Evolutionary conservation across 2,329 filamentous ascomycete genomes (phyloP).

Genomic region (Microthyrium microscopicum): DNA sequence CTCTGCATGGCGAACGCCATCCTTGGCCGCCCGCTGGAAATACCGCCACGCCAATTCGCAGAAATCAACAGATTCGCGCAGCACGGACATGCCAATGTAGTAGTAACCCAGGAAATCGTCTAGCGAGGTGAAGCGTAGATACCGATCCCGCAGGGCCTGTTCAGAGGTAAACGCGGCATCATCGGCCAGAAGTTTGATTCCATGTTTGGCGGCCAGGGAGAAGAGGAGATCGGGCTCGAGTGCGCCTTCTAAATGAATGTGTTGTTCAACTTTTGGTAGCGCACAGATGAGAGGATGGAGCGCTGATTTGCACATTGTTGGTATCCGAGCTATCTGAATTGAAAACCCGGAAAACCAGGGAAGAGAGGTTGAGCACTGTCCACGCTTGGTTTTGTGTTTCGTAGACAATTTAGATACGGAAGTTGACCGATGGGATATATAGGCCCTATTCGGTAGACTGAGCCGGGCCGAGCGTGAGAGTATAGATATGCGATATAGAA

Average conservation of each 20-base stretch:
- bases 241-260: constrained; percentile 65
- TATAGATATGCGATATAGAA: too few relatives aligned
- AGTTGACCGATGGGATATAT: too few relatives aligned
- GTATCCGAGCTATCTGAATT: too few relatives aligned
- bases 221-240: constrained; percentile 56
- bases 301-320: constrained; percentile 36
- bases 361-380: too few relatives aligned
- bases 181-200: constrained; percentile 36
- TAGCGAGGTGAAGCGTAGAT: constrained; percentile 50
- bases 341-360: too few relatives aligned
- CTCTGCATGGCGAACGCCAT: constrained; percentile 56
- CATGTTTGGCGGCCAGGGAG: constrained; percentile 48
- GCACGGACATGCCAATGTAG: constrained; percentile 57
- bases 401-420: too few relatives aligned
- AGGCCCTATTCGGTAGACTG: too few relatives aligned
- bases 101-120: constrained; percentile 69
- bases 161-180: constrained; percentile 48
- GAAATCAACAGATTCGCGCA: constrained; percentile 50
- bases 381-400: too few relatives aligned
- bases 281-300: constrained; percentile 44
- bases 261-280: constrained; percentile 68
- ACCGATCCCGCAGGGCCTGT: constrained; percentile 43
- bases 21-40: constrained; percentile 44
- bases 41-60: constrained; percentile 57
- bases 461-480: too few relatives aligned